A percentile compares a stretch with the other conserved stretches of the same genome.
Evolutionary conservation across 2,329 filamentous ascomycete species (phyloP).

Genomic region (Sarocladium kiliense): DNA sequence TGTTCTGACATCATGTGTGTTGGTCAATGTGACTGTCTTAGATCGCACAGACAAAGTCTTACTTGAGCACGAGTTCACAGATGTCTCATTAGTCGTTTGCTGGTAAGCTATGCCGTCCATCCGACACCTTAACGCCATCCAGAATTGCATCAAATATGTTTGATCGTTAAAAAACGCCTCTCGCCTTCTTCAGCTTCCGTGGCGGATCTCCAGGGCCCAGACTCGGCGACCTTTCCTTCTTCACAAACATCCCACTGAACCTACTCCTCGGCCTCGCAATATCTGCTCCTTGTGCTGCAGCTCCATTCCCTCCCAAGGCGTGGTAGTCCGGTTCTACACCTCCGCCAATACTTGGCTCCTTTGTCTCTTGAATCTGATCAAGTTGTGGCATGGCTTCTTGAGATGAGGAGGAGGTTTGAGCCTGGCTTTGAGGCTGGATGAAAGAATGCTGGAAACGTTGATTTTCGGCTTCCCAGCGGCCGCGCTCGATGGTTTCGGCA

Average conservation of each 20-base stretch:
- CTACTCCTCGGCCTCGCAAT: constrained; percentile 4
- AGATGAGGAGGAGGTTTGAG: background rate
- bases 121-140: background rate
- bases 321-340: background rate
- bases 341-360: background rate
- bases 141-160: background rate
- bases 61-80: too few relatives aligned
- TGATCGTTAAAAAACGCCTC: background rate
- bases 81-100: background rate
- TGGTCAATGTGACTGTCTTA: too few relatives aligned
- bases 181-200: constrained; percentile 1
- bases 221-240: constrained; percentile 9
- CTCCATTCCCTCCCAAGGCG: background rate
- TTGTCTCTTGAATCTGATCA: constrained; percentile 2
- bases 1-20: too few relatives aligned
- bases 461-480: constrained; percentile 5
- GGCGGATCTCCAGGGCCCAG: background rate
- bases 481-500: background rate
- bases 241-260: constrained; percentile 6
- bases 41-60: too few relatives aligned
- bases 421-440: background rate
- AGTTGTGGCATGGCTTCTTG: constrained; percentile 5
- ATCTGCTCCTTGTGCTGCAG: background rate
- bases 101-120: background rate
- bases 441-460: constrained; percentile 1